phyloP scores from a whole-genome alignment of 2,329 filamentous ascomycete species.

The Diaporthe capsici region DNA sequence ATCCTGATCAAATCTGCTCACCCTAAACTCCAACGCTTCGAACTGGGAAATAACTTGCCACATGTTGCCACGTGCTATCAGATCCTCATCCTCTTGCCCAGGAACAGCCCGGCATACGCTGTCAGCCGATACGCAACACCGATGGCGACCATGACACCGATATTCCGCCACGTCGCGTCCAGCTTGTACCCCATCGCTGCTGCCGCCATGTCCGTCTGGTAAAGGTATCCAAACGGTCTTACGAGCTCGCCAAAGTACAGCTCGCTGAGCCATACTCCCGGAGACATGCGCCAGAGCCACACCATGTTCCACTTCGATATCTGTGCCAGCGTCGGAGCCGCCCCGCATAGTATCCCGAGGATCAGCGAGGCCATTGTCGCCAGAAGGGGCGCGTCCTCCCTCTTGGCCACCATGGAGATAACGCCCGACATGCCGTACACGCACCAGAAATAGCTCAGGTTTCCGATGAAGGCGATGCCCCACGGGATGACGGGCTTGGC shows the following conservation, averaged over 20 bases:
- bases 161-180: slow-evolving; percentile 59
- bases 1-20: background rate
- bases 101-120: slow-evolving; percentile 58
- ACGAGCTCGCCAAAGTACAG: slow-evolving; percentile 68
- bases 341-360: slow-evolving; percentile 67
- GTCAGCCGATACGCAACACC: slow-evolving; percentile 61
- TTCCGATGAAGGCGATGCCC: slow-evolving; percentile 62
- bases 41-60: background rate
- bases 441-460: slow-evolving; percentile 70
- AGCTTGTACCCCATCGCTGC: slow-evolving; percentile 61
- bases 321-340: slow-evolving; percentile 63
- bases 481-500: slow-evolving; percentile 65
- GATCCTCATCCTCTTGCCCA: slow-evolving; percentile 51
- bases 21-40: slow-evolving; percentile 4
- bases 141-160: slow-evolving; percentile 58
- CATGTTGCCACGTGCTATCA: slow-evolving; percentile 30
- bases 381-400: slow-evolving; percentile 70
- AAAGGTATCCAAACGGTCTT: slow-evolving; percentile 63
- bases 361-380: slow-evolving; percentile 69
- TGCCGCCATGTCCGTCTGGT: slow-evolving; percentile 62
- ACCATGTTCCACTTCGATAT: slow-evolving; percentile 66
- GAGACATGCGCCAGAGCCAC: slow-evolving; percentile 68
- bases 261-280: slow-evolving; percentile 70
- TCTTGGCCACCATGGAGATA: slow-evolving; percentile 66
- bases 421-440: slow-evolving; percentile 69